Base-by-base conservation (phyloP, 1,139 yeast species). In the Yamadazyma atlantica region DNA sequence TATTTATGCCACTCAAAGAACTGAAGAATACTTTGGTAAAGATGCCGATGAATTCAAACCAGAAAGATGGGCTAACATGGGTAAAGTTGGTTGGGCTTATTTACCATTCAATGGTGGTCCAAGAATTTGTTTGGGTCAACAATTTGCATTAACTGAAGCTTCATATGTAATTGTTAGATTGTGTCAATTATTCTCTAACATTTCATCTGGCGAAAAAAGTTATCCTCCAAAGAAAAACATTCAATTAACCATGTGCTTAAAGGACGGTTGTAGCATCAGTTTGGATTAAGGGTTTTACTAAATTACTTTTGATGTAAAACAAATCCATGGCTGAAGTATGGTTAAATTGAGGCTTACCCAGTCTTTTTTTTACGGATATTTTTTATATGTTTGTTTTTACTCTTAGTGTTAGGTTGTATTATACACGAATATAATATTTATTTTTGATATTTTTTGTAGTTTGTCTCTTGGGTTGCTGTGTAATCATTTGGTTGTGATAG, bases 101-200 rank as follows among this genome's bases (percentile, higher is more conserved):
- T 53, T 75, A 22, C 79, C 80, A 11, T 75, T 74, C 58, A 76
- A 75, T 45, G 81, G 81, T 30, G 82, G 82, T 2, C 80, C 81
- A 18, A 61, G 81, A 40, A 75, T 75, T 39, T 76, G 82, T 50
- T 59, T 75, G 35, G 81, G 81, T 13, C 80, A 75, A 55, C 80
- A 74, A 53, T 73, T 72, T 55, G 80, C 79, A 1, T 66, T 75
- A 42, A 73, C 79, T 15, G 82, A 76, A 53, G 73, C 76, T 1
- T 63, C 73, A 3, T 74, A 72, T 42, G 64, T 68, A n/a, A 47
- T 72, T 35, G 69, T 62, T 19, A 59, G 79, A 38, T 53, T 75
- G 36, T 57, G 60, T 33, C 75, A 68, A 51, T 33, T 55, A 50
- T 62, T 57, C 48, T 45, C 53, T 11, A 50, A 58, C 27, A 42